phyloP scores from a whole-genome alignment of 805 yeast species.

The Yamadazyma ubonensis region DNA sequence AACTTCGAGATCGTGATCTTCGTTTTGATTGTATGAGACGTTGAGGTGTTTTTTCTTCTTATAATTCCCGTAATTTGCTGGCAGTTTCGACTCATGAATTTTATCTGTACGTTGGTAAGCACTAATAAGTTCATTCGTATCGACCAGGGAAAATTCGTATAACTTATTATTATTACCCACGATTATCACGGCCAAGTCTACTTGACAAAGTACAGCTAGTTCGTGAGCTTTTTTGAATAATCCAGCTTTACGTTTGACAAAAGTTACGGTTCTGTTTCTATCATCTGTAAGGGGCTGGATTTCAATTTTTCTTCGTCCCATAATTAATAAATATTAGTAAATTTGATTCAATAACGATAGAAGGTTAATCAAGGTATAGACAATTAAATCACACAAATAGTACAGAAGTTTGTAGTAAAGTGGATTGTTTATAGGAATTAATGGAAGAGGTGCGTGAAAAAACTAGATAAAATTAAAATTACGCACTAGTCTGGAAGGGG shows the following conservation, averaged over 20 bases:
- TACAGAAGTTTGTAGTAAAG: too few relatives aligned
- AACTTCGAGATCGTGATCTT: constrained; percentile 18
- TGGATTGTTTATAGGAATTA: too few relatives aligned
- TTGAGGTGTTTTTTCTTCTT: constrained; percentile 33
- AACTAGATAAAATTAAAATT: background rate
- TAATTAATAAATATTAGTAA: constrained; percentile 25
- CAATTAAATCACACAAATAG: too few relatives aligned
- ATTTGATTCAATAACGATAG: background rate
- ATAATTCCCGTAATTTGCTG: constrained; percentile 66
- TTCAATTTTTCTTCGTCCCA: constrained; percentile 97
- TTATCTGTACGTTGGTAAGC: constrained; percentile 21
- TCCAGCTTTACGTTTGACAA: constrained; percentile 93
- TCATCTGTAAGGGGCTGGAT: constrained; percentile 90
- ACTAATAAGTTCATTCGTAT: constrained; percentile 39
- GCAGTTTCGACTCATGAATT: constrained; percentile 61
- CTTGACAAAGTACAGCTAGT: constrained; percentile 86
- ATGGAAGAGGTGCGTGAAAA: constrained; percentile 1
- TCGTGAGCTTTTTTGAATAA: constrained; percentile 85
- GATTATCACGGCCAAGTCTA: constrained; percentile 87
- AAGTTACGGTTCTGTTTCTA: constrained; percentile 81
- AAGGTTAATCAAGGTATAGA: background rate
- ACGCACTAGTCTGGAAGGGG: background rate
- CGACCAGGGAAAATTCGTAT: constrained; percentile 79
- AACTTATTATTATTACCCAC: constrained; percentile 79
- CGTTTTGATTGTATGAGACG: constrained; percentile 1